Conservation (phyloP, 805 yeast species). For the Ogataea trehaloabstinens region DNA sequence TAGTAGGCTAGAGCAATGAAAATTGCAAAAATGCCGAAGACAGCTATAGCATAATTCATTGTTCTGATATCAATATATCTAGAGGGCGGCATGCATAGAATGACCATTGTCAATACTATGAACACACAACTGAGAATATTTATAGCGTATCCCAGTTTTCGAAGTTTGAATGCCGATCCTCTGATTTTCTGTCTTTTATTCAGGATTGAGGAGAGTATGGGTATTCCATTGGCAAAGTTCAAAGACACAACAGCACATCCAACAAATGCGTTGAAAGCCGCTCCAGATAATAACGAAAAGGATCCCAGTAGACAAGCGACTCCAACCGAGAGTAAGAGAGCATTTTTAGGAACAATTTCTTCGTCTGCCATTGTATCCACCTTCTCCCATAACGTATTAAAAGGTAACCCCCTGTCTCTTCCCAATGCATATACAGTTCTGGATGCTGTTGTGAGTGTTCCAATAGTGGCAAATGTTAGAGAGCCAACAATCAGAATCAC, state of each 20-base stretch:
- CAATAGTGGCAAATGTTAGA: constrained; percentile 71
- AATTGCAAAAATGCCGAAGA: constrained; percentile 48
- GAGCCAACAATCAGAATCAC: constrained; percentile 68
- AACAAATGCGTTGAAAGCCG: constrained; percentile 81
- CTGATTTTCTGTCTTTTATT: constrained; percentile 58
- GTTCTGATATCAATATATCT: constrained; percentile 45
- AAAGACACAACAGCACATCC: constrained; percentile 78
- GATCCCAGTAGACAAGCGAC: constrained; percentile 60
- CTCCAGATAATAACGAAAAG: constrained; percentile 63
- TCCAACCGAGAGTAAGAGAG: constrained; percentile 61
- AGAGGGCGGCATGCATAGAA: constrained; percentile 71
- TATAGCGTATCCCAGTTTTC: constrained; percentile 60
- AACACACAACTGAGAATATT: constrained; percentile 59
- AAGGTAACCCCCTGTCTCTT: constrained; percentile 79
- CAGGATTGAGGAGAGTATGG: constrained; percentile 60
- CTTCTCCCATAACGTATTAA: constrained; percentile 58
- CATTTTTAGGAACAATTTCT: constrained; percentile 66
- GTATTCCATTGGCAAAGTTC: constrained; percentile 74
- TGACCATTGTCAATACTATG: constrained; percentile 55
- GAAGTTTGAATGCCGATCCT: constrained; percentile 67
- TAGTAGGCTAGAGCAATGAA: constrained; percentile 49
- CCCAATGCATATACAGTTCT: constrained; percentile 81
- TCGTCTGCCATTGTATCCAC: constrained; percentile 54
- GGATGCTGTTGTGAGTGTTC: constrained; percentile 77
- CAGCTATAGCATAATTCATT: constrained; percentile 71